A percentile compares a stretch with the other conserved stretches of the same genome.
Evolutionary conservation across 768 basidiomycete species (phyloP).

Genomic region (Favolaschia claudopus): DNA sequence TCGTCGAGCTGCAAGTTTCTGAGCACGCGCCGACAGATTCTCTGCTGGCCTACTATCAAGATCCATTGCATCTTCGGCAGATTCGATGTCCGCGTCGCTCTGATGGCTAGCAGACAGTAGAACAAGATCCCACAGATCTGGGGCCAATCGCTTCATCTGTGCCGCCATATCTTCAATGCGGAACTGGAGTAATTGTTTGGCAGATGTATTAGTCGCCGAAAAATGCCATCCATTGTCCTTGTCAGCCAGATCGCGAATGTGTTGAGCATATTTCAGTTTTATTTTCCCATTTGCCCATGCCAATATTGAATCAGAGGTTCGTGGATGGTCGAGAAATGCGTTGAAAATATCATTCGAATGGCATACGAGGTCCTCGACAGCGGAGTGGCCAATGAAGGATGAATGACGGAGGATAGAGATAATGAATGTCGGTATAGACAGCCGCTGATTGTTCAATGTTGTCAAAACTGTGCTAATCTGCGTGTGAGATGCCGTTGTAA

Average conservation of each 20-base stretch:
- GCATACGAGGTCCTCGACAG: background rate
- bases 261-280: background rate
- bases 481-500: background rate
- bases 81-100: background rate
- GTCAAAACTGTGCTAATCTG: background rate
- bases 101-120: constrained; percentile 2
- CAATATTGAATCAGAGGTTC: background rate
- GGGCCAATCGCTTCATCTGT: constrained; percentile 7
- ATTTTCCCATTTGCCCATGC: background rate
- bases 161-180: constrained; percentile 20
- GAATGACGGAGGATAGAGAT: background rate
- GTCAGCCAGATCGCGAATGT: background rate
- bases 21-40: background rate
- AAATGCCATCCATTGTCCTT: constrained; percentile 2
- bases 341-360: background rate
- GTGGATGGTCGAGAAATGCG: background rate
- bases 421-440: too few relatives aligned
- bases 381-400: background rate
- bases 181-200: constrained; percentile 17
- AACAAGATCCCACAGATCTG: constrained; percentile 16
- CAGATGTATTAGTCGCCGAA: constrained; percentile 4
- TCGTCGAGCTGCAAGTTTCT: background rate
- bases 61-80: background rate
- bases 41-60: background rate
- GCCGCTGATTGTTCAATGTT: background rate